Conservation (phyloP, 2,329 filamentous ascomycete genomes). For the Apiospora marii region DNA sequence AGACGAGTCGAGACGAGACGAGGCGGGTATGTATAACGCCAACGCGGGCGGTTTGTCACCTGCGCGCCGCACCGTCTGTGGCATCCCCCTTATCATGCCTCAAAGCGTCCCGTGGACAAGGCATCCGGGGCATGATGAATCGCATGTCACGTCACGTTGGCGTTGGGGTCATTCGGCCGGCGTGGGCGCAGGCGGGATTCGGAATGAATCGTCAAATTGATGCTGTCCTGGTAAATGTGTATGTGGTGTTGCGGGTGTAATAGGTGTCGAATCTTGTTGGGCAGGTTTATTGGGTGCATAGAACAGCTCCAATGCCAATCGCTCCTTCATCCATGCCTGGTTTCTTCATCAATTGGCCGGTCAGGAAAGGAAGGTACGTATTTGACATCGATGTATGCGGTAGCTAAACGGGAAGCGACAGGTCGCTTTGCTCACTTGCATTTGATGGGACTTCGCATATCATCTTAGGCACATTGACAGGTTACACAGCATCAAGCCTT, state of each 20-base stretch:
- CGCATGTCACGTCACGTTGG: not conserved
- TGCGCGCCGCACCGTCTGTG: not conserved
- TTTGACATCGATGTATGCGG: not conserved
- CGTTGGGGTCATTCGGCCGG: not conserved
- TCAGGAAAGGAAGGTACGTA: conserved; percentile 5
- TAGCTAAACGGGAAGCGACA: conserved; percentile 11
- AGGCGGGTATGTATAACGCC: conserved; percentile 12
- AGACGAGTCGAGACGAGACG: conserved; percentile 1
- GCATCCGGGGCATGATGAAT: not conserved
- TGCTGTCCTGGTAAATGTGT: not conserved
- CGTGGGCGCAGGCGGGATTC: not conserved
- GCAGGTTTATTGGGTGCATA: not conserved
- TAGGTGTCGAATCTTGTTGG: not conserved
- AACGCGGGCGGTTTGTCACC: not conserved
- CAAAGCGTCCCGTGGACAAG: not conserved
- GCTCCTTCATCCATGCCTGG: not conserved
- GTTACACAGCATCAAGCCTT: conserved; percentile 23
- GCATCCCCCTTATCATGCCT: not conserved
- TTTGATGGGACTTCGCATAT: conserved; percentile 19
- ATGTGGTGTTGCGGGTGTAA: not conserved
- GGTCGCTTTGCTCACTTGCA: not conserved
- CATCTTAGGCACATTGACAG: conserved; percentile 23
- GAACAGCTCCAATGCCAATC: not conserved
- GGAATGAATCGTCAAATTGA: not conserved
- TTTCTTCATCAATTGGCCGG: not conserved